Evolutionary conservation across 2,329 filamentous ascomycete species (phyloP).

Genomic region (Trichoderma asperellum): DNA sequence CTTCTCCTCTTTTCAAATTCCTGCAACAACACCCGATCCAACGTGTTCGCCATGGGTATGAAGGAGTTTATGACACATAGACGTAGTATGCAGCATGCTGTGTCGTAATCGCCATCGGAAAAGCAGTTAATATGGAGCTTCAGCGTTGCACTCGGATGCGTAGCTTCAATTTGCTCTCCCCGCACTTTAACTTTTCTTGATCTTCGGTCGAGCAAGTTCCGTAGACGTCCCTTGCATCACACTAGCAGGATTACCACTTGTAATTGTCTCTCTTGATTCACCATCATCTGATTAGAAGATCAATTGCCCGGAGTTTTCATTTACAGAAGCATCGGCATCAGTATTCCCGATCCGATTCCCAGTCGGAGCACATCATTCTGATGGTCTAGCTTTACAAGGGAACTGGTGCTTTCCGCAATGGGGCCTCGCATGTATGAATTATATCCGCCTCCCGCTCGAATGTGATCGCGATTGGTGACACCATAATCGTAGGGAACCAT

Average conservation of each 20-base stretch:
- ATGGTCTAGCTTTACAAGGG: background rate
- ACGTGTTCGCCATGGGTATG: background rate
- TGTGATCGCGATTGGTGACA: slow-evolving; percentile 18
- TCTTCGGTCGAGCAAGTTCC: background rate
- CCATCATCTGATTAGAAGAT: background rate
- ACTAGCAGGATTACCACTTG: background rate
- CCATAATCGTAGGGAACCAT: slow-evolving; percentile 3
- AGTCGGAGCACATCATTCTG: slow-evolving; percentile 12
- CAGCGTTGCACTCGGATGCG: background rate
- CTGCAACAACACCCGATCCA: background rate
- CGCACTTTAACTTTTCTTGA: background rate
- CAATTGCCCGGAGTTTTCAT: background rate
- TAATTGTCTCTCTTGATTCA: background rate
- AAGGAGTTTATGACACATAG: background rate
- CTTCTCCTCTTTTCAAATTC: background rate
- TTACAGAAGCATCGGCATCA: background rate
- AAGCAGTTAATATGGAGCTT: background rate
- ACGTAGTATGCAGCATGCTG: background rate
- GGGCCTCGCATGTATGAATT: background rate
- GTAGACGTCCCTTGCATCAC: background rate
- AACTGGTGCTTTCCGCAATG: background rate
- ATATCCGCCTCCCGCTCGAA: background rate
- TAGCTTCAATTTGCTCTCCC: background rate
- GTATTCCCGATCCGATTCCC: background rate
- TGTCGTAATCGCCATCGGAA: background rate